phyloP scores from a whole-genome alignment of 148 eudicot genomes.

The Amaranthus cruentus region DNA sequence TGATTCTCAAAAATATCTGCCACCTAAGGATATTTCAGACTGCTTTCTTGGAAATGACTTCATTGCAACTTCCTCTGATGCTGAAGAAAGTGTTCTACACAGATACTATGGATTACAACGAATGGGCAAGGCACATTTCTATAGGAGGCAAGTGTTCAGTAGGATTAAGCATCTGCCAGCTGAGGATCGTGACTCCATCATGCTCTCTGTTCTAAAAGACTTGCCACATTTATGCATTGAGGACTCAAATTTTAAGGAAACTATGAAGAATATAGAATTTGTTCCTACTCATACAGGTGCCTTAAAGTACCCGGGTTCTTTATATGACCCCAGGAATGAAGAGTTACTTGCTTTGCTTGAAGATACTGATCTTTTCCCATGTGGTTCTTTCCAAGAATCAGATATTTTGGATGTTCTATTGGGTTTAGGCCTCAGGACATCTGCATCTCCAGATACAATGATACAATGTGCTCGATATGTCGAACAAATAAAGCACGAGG shows the following conservation, averaged over 20 bases:
- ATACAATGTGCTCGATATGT: constrained; percentile 78
- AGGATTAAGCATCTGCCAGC: constrained; percentile 49
- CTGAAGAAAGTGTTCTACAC: constrained; percentile 65
- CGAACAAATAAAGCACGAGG: constrained; percentile 57
- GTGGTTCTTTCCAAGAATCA: constrained; percentile 55
- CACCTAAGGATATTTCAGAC: constrained; percentile 57
- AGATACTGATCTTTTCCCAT: constrained; percentile 82
- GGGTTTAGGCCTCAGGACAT: constrained; percentile 73
- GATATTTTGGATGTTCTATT: constrained; percentile 70
- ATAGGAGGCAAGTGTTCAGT: constrained; percentile 57
- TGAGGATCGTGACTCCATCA: constrained; percentile 67
- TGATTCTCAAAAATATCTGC: constrained; percentile 60
- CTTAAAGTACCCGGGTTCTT: constrained; percentile 50
- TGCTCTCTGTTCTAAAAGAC: constrained; percentile 78
- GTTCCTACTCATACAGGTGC: constrained; percentile 68
- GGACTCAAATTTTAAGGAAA: constrained; percentile 68
- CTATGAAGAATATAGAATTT: constrained; percentile 65
- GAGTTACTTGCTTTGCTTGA: constrained; percentile 80
- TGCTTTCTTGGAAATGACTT: constrained; percentile 69
- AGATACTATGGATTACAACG: constrained; percentile 67
- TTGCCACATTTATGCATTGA: constrained; percentile 86
- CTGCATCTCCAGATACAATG: constrained; percentile 74
- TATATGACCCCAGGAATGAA: constrained; percentile 95
- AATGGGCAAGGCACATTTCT: constrained; percentile 75
- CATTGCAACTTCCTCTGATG: constrained; percentile 44